Evolutionary conservation across 108 stramenopile species (phyloP).

Genomic region (Bacterosira constricta): DNA sequence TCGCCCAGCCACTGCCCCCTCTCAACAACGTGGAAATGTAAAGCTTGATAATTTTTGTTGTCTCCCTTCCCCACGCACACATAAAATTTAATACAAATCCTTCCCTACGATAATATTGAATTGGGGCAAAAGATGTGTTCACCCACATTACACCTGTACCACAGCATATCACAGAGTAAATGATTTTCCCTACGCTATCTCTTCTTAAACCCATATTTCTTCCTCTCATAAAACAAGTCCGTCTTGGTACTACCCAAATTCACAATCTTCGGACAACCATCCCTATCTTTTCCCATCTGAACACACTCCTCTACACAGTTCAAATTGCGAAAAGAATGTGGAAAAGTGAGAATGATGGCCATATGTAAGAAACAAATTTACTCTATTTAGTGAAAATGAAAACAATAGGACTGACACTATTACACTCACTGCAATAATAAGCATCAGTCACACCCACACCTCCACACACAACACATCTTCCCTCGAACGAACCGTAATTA

Average conservation of each 20-base stretch:
- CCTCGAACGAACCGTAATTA: conserved; percentile 96
- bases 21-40: not conserved
- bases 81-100: not conserved
- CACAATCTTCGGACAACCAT: conserved; percentile 99
- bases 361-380: too few relatives aligned
- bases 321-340: too few relatives aligned
- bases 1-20: too few relatives aligned
- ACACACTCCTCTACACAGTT: conserved; percentile 81
- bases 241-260: conserved; percentile 97
- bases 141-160: too few relatives aligned
- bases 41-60: not conserved
- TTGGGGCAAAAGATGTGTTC: not conserved
- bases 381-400: too few relatives aligned
- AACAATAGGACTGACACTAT: too few relatives aligned
- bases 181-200: conserved; percentile 48
- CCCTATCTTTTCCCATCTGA: conserved; percentile 94
- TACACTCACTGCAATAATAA: conserved; percentile 96
- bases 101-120: not conserved
- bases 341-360: too few relatives aligned
- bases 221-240: conserved; percentile 98
- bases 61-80: not conserved
- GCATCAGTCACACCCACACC: conserved; percentile 97
- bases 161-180: too few relatives aligned
- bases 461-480: conserved; percentile 96
- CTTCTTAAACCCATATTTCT: conserved; percentile 96